These are phyloP conservation scores for Vigna angularis DNA, from an alignment of 306 rosid species.

Conservation along the genomic window DNA sequence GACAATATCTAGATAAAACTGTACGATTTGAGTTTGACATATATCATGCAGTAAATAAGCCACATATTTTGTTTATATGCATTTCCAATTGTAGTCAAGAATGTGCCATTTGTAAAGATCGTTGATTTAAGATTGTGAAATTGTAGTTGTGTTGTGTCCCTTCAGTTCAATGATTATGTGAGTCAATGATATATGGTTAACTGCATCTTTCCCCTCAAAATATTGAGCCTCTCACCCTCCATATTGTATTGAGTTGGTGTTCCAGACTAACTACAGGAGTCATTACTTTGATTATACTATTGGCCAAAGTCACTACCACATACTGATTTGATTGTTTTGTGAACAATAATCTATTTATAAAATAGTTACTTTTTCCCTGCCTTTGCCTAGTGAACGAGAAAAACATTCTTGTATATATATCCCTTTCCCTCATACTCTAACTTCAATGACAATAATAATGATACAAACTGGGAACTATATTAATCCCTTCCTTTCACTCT, in stretches of 20 bases:
- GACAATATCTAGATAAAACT: neutral
- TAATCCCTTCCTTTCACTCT: conserved; percentile 11
- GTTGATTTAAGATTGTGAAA: neutral
- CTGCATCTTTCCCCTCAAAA: neutral
- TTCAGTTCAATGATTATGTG: conserved; percentile 12
- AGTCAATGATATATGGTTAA: conserved; percentile 4
- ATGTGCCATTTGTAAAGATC: conserved; percentile 3
- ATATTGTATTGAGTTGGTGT: conserved; percentile 22
- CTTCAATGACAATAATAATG: neutral
- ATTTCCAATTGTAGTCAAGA: neutral
- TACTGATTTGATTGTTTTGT: conserved; percentile 10
- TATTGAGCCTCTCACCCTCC: neutral
- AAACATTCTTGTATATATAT: neutral
- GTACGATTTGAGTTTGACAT: neutral
- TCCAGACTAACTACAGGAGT: neutral
- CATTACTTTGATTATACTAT: conserved; percentile 9
- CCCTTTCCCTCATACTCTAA: neutral
- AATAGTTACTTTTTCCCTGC: conserved; percentile 8
- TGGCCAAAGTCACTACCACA: neutral
- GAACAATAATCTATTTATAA: neutral
- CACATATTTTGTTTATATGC: neutral
- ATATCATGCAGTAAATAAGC: conserved; percentile 7
- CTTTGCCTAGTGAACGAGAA: neutral
- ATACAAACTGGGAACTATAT: neutral
- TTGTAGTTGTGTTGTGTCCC: neutral